Conservation (phyloP, 345 rosid species). For the Populus euphratica region DNA sequence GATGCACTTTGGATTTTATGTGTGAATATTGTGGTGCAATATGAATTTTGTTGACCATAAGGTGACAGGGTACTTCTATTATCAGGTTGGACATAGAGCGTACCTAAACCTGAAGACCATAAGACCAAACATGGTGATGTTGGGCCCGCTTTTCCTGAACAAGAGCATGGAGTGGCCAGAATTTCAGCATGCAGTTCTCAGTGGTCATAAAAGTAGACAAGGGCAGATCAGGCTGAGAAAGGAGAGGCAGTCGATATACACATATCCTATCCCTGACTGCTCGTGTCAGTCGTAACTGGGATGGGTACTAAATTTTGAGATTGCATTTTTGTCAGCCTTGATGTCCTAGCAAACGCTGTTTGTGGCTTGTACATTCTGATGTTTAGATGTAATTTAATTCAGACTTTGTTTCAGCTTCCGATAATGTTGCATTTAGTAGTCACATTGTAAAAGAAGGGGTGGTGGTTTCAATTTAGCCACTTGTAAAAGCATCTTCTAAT, state of each 20-base stretch:
- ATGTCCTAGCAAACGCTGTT: not conserved
- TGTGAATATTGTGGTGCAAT: not conserved
- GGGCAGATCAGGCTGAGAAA: slow-evolving; percentile 34
- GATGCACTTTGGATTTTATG: not conserved
- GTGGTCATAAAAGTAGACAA: slow-evolving; percentile 27
- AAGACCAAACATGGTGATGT: slow-evolving; percentile 29
- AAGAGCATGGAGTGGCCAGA: slow-evolving; percentile 26
- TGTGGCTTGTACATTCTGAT: not conserved
- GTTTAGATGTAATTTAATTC: not conserved
- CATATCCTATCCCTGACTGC: slow-evolving; percentile 33
- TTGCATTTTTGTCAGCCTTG: not conserved
- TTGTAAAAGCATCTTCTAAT: not conserved
- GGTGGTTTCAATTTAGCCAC: not conserved
- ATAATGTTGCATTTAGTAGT: not conserved
- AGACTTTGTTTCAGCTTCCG: not conserved
- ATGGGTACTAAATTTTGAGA: not conserved
- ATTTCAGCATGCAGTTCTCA: slow-evolving; percentile 24
- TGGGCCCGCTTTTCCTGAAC: slow-evolving; percentile 29
- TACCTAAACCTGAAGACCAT: slow-evolving; percentile 32
- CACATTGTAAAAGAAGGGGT: not conserved
- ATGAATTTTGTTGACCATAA: not conserved
- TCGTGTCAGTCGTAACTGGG: slow-evolving; percentile 17
- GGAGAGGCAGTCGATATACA: slow-evolving; percentile 28
- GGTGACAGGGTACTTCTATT: not conserved
- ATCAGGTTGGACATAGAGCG: slow-evolving; percentile 31